These are phyloP conservation scores for Magnusiomyces tetraspermus DNA, from an alignment of 1,139 yeast species.

Conservation along the genomic window DNA sequence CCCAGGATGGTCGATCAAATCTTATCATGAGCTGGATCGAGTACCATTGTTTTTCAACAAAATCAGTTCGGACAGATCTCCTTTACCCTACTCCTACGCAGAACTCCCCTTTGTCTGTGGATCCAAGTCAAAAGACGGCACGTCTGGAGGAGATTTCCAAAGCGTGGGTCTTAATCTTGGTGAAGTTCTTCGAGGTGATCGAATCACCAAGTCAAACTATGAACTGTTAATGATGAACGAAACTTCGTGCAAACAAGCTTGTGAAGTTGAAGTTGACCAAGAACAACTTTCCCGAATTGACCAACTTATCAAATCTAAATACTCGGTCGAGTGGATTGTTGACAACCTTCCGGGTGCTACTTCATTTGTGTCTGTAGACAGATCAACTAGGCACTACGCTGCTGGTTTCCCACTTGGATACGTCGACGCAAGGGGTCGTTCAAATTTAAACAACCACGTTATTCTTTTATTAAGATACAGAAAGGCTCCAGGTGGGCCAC, in stretches of 20 bases:
- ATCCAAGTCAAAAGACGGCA: slow-evolving; percentile 35
- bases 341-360: slow-evolving; percentile 89
- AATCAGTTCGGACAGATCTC: slow-evolving; percentile 66
- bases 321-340: slow-evolving; percentile 73
- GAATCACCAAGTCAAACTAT: slow-evolving; percentile 69
- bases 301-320: slow-evolving; percentile 55
- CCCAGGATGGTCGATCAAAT: slow-evolving; percentile 26
- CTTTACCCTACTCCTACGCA: slow-evolving; percentile 69
- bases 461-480: slow-evolving; percentile 74
- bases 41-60: slow-evolving; percentile 70
- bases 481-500: slow-evolving; percentile 34
- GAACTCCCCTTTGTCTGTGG: slow-evolving; percentile 78
- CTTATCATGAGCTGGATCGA: slow-evolving; percentile 42
- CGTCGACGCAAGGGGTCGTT: slow-evolving; percentile 42
- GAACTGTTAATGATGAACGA: slow-evolving; percentile 53
- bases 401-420: slow-evolving; percentile 85
- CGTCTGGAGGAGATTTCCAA: slow-evolving; percentile 25
- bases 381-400: slow-evolving; percentile 59
- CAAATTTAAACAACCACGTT: slow-evolving; percentile 60
- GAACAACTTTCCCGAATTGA: slow-evolving; percentile 48
- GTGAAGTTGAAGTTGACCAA: slow-evolving; percentile 50
- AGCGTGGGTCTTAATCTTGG: slow-evolving; percentile 65
- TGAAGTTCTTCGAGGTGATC: slow-evolving; percentile 72
- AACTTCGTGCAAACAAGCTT: slow-evolving; percentile 53
- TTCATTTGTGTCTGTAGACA: slow-evolving; percentile 58